Evolutionary conservation across 495 filamentous ascomycete genomes (phyloP).

Genomic region (Hyaloscypha bicolor): DNA sequence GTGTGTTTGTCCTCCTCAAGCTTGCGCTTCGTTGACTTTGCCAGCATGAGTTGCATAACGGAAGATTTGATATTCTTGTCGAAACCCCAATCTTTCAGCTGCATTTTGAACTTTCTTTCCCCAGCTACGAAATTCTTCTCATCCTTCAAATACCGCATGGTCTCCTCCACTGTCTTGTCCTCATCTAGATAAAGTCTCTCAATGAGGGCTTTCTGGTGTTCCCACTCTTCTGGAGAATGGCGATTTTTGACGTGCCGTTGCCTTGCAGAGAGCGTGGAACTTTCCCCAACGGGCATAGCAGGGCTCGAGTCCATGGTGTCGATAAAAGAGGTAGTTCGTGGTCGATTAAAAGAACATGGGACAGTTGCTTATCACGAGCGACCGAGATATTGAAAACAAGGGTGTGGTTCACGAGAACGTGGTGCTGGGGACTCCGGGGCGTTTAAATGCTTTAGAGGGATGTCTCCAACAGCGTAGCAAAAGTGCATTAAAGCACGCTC

Average conservation of each 20-base stretch:
- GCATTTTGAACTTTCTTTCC: slow-evolving; percentile 12
- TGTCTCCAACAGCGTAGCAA: not conserved
- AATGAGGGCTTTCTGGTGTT: slow-evolving; percentile 2
- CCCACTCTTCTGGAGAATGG: slow-evolving; percentile 8
- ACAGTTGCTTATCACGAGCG: not conserved
- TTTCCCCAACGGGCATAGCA: slow-evolving; percentile 1
- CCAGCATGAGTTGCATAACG: slow-evolving; percentile 4
- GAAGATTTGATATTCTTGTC: slow-evolving; percentile 12
- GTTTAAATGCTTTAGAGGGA: slow-evolving; percentile 6
- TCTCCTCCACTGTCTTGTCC: slow-evolving; percentile 10
- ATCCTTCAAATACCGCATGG: slow-evolving; percentile 9
- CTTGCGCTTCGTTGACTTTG: slow-evolving; percentile 10
- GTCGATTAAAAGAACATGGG: slow-evolving; percentile 5
- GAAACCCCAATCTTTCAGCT: slow-evolving; percentile 19
- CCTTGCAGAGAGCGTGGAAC: slow-evolving; percentile 3
- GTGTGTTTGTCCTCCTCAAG: slow-evolving; percentile 12
- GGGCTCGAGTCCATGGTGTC: not conserved
- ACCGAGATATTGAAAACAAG: not conserved
- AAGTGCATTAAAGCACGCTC: slow-evolving; percentile 4
- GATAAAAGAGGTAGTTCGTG: not conserved
- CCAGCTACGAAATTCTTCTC: slow-evolving; percentile 5
- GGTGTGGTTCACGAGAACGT: not conserved
- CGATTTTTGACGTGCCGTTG: slow-evolving; percentile 1
- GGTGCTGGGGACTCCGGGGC: not conserved
- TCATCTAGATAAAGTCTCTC: slow-evolving; percentile 13